Conservation (phyloP, 768 basidiomycete genomes). For the Hirschioporus abietinus region DNA sequence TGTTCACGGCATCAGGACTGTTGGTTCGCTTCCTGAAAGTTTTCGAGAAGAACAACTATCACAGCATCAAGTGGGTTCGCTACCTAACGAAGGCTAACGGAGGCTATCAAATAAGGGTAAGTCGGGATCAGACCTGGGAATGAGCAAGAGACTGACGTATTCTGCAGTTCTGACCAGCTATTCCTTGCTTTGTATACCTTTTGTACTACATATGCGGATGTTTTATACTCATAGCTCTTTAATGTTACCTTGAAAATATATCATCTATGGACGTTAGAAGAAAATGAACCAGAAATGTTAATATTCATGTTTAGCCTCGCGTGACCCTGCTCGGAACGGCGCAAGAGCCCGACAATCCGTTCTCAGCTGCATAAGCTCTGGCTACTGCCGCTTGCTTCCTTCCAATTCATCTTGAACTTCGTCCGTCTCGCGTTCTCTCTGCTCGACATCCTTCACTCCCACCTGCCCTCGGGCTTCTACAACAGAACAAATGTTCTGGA, state of each 20-base stretch:
- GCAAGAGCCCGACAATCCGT: neutral
- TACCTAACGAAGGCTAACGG: slow-evolving; percentile 94
- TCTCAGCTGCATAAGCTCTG: neutral
- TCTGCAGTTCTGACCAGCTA: neutral
- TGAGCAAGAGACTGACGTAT: neutral
- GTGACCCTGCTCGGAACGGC: neutral
- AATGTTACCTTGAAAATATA: neutral
- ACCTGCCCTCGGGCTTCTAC: neutral
- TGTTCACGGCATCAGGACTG: slow-evolving; percentile 96
- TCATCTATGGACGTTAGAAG: too few species aligned
- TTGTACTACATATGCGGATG: neutral
- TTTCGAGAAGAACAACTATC: slow-evolving; percentile 93
- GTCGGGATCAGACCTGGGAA: slow-evolving; percentile 24
- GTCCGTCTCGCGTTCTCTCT: neutral
- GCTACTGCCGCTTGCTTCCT: neutral
- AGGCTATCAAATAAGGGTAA: slow-evolving; percentile 87
- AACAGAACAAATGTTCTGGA: slow-evolving; percentile 38
- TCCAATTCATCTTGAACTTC: neutral
- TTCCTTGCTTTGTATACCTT: neutral
- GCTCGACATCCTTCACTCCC: neutral
- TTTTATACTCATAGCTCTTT: neutral
- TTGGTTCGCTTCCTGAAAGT: slow-evolving; percentile 97
- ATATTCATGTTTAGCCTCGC: neutral
- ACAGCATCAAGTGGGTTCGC: slow-evolving; percentile 93
- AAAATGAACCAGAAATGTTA: neutral